Conservation (phyloP, 768 basidiomycete species). For the Cantharellus anzutake region DNA sequence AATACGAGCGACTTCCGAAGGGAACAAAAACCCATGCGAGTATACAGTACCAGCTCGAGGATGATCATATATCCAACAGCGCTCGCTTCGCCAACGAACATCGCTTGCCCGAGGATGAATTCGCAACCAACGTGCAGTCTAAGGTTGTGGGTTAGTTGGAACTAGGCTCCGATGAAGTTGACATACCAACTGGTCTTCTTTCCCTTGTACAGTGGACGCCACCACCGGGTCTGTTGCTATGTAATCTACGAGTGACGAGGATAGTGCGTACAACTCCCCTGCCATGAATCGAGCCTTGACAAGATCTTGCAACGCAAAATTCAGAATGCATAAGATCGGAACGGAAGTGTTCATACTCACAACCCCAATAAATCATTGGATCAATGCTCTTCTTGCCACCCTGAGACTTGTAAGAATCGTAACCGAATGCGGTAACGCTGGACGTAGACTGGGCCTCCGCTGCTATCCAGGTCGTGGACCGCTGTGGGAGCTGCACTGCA, state of each 20-base stretch:
- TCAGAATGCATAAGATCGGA: neutral
- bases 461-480: neutral
- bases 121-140: constrained; percentile 22
- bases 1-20: constrained; percentile 62
- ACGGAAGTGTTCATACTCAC: constrained; percentile 11
- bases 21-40: constrained; percentile 89
- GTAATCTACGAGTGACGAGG: constrained; percentile 23
- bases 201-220: constrained; percentile 16
- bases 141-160: too few species aligned
- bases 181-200: constrained; percentile 22
- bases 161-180: neutral
- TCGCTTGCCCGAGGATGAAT: constrained; percentile 30
- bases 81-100: constrained; percentile 79
- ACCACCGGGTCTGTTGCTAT: constrained; percentile 19
- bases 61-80: constrained; percentile 97
- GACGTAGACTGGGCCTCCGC: neutral
- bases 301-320: constrained; percentile 14
- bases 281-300: constrained; percentile 26
- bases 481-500: neutral
- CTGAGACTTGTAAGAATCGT: neutral
- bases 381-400: constrained; percentile 1
- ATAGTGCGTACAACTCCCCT: constrained; percentile 26
- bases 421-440: neutral
- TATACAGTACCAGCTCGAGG: constrained; percentile 91
- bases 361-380: constrained; percentile 17